Evolutionary conservation across 2,329 filamentous ascomycete genomes (phyloP).

Genomic region (Tolypocladium endophyticum): DNA sequence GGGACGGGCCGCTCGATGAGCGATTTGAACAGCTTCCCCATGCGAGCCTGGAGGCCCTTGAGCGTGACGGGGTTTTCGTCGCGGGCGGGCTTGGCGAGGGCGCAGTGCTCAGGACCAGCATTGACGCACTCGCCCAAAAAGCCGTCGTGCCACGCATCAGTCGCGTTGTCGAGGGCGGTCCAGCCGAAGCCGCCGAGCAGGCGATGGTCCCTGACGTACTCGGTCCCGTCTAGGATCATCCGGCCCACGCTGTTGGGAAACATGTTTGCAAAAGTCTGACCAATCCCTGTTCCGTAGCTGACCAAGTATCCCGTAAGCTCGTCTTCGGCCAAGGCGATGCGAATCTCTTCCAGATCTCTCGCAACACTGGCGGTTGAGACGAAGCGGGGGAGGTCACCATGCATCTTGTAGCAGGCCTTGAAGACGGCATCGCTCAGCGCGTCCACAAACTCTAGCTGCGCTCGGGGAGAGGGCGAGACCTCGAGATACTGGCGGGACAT

Average conservation of each 20-base stretch:
- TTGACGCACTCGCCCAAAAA: constrained; percentile 39
- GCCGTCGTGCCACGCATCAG: constrained; percentile 37
- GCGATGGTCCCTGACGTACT: constrained; percentile 35
- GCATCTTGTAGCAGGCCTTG: constrained; percentile 28
- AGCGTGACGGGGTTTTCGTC: constrained; percentile 18
- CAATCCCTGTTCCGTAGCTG: constrained; percentile 42
- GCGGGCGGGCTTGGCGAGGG: constrained; percentile 25
- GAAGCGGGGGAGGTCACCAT: constrained; percentile 35
- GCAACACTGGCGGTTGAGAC: constrained; percentile 35
- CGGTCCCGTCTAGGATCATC: constrained; percentile 37
- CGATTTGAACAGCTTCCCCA: constrained; percentile 25
- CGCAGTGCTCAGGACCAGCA: constrained; percentile 34
- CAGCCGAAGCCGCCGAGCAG: constrained; percentile 34
- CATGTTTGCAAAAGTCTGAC: constrained; percentile 39
- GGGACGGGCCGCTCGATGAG: constrained; percentile 26
- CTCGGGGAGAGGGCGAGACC: constrained; percentile 19
- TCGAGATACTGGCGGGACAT: constrained; percentile 27
- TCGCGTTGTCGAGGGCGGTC: constrained; percentile 36
- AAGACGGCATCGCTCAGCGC: constrained; percentile 35
- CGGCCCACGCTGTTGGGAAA: constrained; percentile 37
- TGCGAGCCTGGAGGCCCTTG: constrained; percentile 24
- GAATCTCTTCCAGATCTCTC: constrained; percentile 37
- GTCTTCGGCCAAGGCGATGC: constrained; percentile 31
- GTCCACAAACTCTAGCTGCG: constrained; percentile 31
- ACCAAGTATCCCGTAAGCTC: constrained; percentile 38